Evolutionary conservation across 768 basidiomycete species (phyloP).

Genomic region (Phlegmacium glaucopus): DNA sequence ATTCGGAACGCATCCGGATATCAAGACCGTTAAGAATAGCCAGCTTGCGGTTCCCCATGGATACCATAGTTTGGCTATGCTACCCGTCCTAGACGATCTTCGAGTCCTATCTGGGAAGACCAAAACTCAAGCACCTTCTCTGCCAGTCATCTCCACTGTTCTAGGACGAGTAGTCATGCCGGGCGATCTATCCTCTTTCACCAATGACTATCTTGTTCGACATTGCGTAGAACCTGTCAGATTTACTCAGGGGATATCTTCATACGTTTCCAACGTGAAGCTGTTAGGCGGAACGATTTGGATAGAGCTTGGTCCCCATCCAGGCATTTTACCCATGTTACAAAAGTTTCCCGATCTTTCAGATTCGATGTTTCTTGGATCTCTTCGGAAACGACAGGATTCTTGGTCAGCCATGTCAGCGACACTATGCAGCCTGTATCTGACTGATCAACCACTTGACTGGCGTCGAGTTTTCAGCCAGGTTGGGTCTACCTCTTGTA

Average conservation of each 20-base stretch:
- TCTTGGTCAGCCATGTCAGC: constrained; percentile 42
- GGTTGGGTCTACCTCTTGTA: constrained; percentile 34
- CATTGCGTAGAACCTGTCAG: constrained; percentile 59
- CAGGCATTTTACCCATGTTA: constrained; percentile 55
- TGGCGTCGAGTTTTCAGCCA: constrained; percentile 58
- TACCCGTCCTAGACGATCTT: constrained; percentile 50
- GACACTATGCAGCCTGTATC: constrained; percentile 48
- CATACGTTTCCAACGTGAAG: constrained; percentile 28
- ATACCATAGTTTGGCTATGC: constrained; percentile 68
- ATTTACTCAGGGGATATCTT: constrained; percentile 49
- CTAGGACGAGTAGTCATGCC: constrained; percentile 48
- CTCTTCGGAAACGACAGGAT: constrained; percentile 43
- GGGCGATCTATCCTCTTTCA: constrained; percentile 48
- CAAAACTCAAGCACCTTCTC: constrained; percentile 40
- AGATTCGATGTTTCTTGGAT: constrained; percentile 40
- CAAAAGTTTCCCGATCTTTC: constrained; percentile 34
- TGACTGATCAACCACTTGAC: constrained; percentile 33
- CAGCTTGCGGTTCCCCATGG: constrained; percentile 56
- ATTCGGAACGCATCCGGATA: constrained; percentile 41
- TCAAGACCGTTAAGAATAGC: constrained; percentile 30
- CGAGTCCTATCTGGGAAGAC: constrained; percentile 33
- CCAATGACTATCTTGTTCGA: constrained; percentile 48
- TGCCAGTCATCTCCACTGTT: constrained; percentile 65
- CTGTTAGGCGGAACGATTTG: constrained; percentile 37
- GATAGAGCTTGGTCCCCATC: constrained; percentile 70